A percentile compares a stretch with the other conserved stretches of the same genome.
These are phyloP conservation scores for Xanthoparmelia taractica DNA, from an alignment of 495 filamentous ascomycete genomes.

Conservation along the genomic window DNA sequence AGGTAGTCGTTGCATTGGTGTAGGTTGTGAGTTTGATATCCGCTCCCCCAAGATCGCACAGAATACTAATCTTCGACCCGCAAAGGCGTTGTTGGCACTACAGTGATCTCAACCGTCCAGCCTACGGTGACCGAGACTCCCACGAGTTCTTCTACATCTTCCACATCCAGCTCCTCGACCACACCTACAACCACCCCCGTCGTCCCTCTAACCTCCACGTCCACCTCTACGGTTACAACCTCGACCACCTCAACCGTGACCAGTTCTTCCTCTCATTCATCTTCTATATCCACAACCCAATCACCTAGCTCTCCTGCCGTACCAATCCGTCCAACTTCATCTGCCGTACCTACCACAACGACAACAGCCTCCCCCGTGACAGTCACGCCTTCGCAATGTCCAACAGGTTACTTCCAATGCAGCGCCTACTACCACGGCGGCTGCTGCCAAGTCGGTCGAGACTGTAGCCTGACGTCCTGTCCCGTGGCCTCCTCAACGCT, in stretches of 20 bases:
- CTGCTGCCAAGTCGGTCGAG: slow-evolving; percentile 73
- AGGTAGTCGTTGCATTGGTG: slow-evolving; percentile 66
- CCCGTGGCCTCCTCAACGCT: slow-evolving; percentile 52
- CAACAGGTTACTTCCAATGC: slow-evolving; percentile 70
- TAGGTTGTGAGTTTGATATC: slow-evolving; percentile 60
- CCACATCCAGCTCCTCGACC: slow-evolving; percentile 24
- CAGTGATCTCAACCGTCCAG: slow-evolving; percentile 40
- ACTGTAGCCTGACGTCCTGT: slow-evolving; percentile 70
- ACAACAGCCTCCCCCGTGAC: slow-evolving; percentile 30
- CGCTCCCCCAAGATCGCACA: background rate
- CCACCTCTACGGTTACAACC: slow-evolving; percentile 28
- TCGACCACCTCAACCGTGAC: slow-evolving; percentile 40
- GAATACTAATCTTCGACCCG: slow-evolving; percentile 18
- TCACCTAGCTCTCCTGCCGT: slow-evolving; percentile 34
- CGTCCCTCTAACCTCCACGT: slow-evolving; percentile 34
- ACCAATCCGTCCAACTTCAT: slow-evolving; percentile 47
- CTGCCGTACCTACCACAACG: slow-evolving; percentile 32
- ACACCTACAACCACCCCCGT: slow-evolving; percentile 29
- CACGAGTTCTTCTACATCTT: slow-evolving; percentile 31
- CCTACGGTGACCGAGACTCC: slow-evolving; percentile 30
- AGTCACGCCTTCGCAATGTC: slow-evolving; percentile 46
- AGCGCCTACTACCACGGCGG: slow-evolving; percentile 58
- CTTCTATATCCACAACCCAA: slow-evolving; percentile 26
- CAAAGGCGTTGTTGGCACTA: slow-evolving; percentile 39
- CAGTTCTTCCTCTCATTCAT: slow-evolving; percentile 30